phyloP scores from a whole-genome alignment of 1,284 basidiomycete genomes.

The Leucoagaricus sp. region DNA sequence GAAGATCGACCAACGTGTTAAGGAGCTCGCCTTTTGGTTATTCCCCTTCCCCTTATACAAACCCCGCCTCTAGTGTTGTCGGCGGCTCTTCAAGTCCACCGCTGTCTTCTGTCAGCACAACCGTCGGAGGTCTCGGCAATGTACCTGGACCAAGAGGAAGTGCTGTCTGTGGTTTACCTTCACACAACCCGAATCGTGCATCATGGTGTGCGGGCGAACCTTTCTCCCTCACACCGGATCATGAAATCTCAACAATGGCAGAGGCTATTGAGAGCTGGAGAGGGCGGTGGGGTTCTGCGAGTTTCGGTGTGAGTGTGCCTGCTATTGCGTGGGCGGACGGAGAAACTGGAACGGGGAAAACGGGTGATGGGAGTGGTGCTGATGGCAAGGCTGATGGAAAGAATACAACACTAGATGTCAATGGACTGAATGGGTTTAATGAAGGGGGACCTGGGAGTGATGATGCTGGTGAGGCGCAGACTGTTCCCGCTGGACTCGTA shows the following conservation, averaged over 20 bases:
- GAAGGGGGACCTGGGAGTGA: not conserved
- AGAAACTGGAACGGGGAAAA: not conserved
- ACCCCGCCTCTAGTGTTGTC: not conserved
- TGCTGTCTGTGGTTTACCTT: not conserved
- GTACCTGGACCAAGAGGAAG: not conserved
- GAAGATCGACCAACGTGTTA: constrained; percentile 1
- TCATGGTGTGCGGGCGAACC: constrained; percentile 14
- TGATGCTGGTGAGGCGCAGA: not conserved
- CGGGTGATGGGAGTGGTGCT: not conserved
- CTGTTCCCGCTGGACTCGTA: constrained; percentile 9
- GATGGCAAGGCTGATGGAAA: too few relatives aligned
- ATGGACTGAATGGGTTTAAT: too few relatives aligned
- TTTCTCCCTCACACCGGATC: not conserved
- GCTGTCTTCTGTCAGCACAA: not conserved
- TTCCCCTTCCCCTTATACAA: not conserved
- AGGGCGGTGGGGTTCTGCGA: not conserved
- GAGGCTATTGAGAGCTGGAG: constrained; percentile 7
- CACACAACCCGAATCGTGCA: not conserved
- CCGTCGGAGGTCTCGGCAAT: not conserved
- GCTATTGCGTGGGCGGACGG: not conserved
- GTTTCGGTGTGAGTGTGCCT: not conserved
- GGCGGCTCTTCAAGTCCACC: not conserved
- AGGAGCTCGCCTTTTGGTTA: not conserved
- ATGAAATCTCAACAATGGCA: not conserved
- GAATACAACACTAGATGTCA: too few relatives aligned